Evolutionary conservation across 2,329 filamentous ascomycete genomes (phyloP).

Genomic region (Ceratocystis ficicola): DNA sequence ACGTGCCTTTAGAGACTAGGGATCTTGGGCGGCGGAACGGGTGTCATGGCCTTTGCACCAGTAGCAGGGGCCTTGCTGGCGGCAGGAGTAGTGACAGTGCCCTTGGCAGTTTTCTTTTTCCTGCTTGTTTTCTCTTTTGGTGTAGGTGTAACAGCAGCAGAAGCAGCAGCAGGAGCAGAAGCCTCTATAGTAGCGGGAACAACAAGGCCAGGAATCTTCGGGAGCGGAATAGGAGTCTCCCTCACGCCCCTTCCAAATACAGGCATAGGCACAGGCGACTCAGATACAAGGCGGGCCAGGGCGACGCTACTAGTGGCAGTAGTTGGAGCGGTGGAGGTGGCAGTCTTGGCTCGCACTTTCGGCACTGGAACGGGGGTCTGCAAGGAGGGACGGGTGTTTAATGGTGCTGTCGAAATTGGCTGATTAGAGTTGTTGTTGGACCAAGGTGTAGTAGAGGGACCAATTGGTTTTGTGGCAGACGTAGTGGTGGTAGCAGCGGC

Average conservation of each 20-base stretch:
- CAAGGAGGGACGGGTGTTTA: conserved; percentile 3
- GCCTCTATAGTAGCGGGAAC: not conserved
- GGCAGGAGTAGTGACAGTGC: not conserved
- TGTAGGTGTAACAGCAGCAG: not conserved
- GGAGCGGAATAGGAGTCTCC: conserved; percentile 1
- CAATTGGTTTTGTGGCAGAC: not conserved
- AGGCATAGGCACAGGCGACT: conserved; percentile 4
- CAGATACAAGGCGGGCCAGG: not conserved
- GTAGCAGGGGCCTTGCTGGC: not conserved
- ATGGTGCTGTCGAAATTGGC: conserved; percentile 6
- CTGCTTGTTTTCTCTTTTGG: conserved; percentile 2
- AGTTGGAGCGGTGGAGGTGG: not conserved
- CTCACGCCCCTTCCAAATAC: not conserved
- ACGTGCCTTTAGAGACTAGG: not conserved
- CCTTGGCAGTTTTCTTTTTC: not conserved
- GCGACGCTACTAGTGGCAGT: not conserved
- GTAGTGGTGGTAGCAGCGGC: not conserved
- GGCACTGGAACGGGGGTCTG: conserved; percentile 10
- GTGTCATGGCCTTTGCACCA: not conserved
- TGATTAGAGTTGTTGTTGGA: conserved; percentile 12
- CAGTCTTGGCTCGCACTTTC: not conserved
- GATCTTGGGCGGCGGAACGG: conserved; percentile 7
- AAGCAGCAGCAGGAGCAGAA: not conserved
- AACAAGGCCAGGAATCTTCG: conserved; percentile 3
- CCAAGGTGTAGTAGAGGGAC: not conserved